Percentiles rank a stretch among this genome's conserved stretches.
phyloP scores from a whole-genome alignment of 2,329 filamentous ascomycete genomes.

The Botrytis paeoniae region DNA sequence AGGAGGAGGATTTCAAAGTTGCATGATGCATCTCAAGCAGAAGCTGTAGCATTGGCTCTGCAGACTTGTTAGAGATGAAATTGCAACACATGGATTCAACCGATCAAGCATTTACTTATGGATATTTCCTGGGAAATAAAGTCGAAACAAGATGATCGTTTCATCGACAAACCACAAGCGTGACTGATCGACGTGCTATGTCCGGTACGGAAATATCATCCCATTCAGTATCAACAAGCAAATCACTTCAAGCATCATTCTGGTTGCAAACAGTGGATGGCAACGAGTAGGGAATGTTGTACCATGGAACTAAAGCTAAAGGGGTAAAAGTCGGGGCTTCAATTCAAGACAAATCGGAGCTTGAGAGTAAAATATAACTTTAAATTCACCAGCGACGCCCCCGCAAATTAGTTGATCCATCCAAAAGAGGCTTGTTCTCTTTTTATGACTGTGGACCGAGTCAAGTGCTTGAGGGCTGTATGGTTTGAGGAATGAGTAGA shows the following conservation, averaged over 20 bases:
- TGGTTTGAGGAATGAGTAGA: not conserved
- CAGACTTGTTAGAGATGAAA: slow-evolving; percentile 1
- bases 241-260: not conserved
- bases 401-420: slow-evolving; percentile 3
- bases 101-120: not conserved
- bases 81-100: not conserved
- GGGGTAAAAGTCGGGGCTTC: not conserved
- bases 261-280: not conserved
- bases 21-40: not conserved
- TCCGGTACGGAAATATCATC: not conserved
- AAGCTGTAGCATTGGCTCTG: not conserved
- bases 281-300: not conserved
- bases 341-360: not conserved
- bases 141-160: slow-evolving; percentile 3
- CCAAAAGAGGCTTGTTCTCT: not conserved
- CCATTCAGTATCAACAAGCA: not conserved
- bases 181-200: not conserved
- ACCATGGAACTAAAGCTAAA: not conserved
- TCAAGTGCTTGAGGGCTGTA: not conserved
- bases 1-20: not conserved
- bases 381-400: not conserved
- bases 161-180: not conserved
- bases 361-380: not conserved
- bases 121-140: not conserved
- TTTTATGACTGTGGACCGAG: not conserved